A percentile compares a stretch with the other conserved stretches of the same genome.
Conservation (phyloP, 768 basidiomycete species). For the Peribolospora baueri region DNA sequence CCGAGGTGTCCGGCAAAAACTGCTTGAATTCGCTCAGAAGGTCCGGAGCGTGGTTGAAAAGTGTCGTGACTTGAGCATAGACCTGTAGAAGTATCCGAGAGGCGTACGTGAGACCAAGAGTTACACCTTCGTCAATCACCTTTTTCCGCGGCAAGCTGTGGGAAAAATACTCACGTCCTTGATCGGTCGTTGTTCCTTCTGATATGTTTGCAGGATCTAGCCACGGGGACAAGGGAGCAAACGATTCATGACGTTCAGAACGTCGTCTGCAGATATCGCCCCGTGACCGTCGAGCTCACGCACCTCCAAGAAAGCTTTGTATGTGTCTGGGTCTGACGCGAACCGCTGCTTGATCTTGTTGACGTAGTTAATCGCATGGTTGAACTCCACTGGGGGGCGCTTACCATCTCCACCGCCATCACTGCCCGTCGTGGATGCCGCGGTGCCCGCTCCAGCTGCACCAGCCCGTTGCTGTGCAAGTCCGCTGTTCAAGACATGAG, state of each 20-base stretch:
- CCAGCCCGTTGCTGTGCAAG: not conserved
- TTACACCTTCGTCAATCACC: not conserved
- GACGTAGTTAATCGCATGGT: slow-evolving; percentile 90
- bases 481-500: no score
- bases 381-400: slow-evolving; percentile 16
- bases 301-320: slow-evolving; percentile 24
- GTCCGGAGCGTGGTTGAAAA: slow-evolving; percentile 14
- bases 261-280: not conserved
- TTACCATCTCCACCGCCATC: not conserved
- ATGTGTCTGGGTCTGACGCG: slow-evolving; percentile 60
- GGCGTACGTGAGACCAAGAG: not conserved
- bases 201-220: slow-evolving; percentile 25
- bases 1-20: slow-evolving; percentile 14
- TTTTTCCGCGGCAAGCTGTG: not conserved
- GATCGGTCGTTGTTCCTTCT: slow-evolving; percentile 31
- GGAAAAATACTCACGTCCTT: slow-evolving; percentile 26
- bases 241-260: not conserved
- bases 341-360: slow-evolving; percentile 95
- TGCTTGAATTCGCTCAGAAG: slow-evolving; percentile 16
- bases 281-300: not conserved
- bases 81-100: slow-evolving; percentile 4
- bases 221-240: not conserved
- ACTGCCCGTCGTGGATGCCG: not conserved
- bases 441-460: not conserved
- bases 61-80: slow-evolving; percentile 14